A percentile compares a stretch with the other conserved stretches of the same genome.
Conservation (phyloP, 352 stramenopile genomes). For the Detonula confervacea region DNA sequence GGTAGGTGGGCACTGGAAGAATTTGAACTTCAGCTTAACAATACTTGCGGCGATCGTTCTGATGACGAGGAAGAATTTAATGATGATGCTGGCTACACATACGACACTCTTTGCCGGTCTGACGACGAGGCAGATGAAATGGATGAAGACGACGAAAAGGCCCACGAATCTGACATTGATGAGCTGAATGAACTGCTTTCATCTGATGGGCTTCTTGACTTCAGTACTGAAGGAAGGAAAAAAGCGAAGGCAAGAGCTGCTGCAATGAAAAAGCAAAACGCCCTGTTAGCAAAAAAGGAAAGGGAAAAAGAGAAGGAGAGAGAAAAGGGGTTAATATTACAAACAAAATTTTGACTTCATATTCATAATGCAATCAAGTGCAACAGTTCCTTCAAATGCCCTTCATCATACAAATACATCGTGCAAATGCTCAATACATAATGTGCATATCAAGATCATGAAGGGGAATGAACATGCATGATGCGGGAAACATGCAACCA, state of each 20-base stretch:
- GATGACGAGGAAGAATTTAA: conserved; percentile 63
- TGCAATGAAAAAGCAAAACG: conserved; percentile 73
- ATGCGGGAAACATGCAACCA: too few relatives aligned
- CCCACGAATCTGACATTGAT: conserved; percentile 65
- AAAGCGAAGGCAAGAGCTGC: conserved; percentile 73
- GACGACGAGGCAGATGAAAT: conserved; percentile 77
- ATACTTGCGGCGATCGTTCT: conserved; percentile 57
- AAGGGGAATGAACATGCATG: too few relatives aligned
- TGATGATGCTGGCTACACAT: conserved; percentile 72
- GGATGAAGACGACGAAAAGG: conserved; percentile 42
- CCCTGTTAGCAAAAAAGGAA: conserved; percentile 62
- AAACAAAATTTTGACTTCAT: too few relatives aligned
- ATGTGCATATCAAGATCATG: too few relatives aligned
- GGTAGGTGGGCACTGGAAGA: conserved; percentile 81
- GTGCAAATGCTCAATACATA: too few relatives aligned
- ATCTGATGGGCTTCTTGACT: conserved; percentile 73
- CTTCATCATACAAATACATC: too few relatives aligned
- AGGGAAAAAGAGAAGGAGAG: conserved; percentile 63
- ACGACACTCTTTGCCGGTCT: conserved; percentile 68
- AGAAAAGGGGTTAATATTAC: too few relatives aligned
- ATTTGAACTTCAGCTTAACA: conserved; percentile 77
- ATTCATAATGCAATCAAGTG: too few relatives aligned
- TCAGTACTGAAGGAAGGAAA: conserved; percentile 66
- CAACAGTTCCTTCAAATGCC: too few relatives aligned
- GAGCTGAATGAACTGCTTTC: conserved; percentile 76